Base-by-base conservation (phyloP, 2,329 filamentous ascomycete genomes). In the Penicillium janthinellum region DNA sequence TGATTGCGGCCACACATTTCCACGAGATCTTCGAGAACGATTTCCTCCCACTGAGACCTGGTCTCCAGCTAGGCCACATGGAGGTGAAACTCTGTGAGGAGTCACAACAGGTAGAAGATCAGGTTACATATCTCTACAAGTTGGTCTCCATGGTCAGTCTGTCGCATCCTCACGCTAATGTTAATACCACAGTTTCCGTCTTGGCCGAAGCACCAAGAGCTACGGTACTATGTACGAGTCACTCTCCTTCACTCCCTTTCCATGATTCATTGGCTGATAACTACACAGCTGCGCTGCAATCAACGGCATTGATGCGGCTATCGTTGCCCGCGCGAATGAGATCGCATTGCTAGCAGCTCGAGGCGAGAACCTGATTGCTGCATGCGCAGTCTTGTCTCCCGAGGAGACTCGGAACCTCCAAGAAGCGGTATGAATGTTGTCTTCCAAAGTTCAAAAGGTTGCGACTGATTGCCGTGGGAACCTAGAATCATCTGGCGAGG, bases 301-400 rank as follows among this genome's bases (percentile, higher is more conserved):
- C 74, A 97, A 96, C 68, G 93, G 93, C 1, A 87, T 99, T 14
- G 88, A 91, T 34, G 70, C 77, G 17, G 81, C 83, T 5, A 85
- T 98, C 10, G 84, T 97, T 6, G 79, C 88, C 15, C 86, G 93
- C 57, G 92, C 94, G 0, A 88, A 92, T 64, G 84, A 88, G 7
- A 82, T 99, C 38, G 86, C 89, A 22, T 74, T 86, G 6, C 79
- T 95, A 15, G 81, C 89, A 37, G 85, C 86, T 15, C 85, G 83
- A 53, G 90, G 92, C 6, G 90, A 94, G 70, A 90, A 96, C 73
- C 79, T 98, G 1, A 84, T 89, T 5, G 83, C 86, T 34, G 85
- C 87, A 20, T 96, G 90, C 74, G 86, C 90, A 4, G 83, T 82
- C 47, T 78, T 96, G 64, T 86, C 87, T 0, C 77, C 80, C 0